A percentile compares a stretch with the other conserved stretches of the same genome.
phyloP scores from a whole-genome alignment of 768 basidiomycete genomes.

The Boletus reticuloceps region DNA sequence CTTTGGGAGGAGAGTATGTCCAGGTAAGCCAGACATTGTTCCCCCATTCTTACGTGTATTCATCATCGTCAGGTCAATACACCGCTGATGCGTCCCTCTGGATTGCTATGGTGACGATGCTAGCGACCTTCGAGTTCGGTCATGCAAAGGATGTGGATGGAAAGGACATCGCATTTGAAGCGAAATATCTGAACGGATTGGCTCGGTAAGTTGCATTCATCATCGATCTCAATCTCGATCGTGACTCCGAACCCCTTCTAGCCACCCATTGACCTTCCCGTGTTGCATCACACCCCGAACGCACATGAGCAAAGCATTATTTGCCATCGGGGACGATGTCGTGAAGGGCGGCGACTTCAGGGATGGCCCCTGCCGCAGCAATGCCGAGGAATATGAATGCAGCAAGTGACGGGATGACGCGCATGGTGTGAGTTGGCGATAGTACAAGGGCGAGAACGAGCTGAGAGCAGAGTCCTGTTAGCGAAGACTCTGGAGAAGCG shows the following conservation, averaged over 20 bases:
- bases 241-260: background rate
- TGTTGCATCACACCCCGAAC: background rate
- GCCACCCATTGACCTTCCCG: background rate
- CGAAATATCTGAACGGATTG: background rate
- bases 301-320: background rate
- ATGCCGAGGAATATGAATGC: no score
- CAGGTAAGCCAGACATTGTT: background rate
- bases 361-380: no score
- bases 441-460: no score
- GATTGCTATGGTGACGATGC: background rate
- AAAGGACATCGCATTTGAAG: background rate
- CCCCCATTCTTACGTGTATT: background rate
- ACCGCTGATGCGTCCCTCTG: background rate
- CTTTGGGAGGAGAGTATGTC: background rate
- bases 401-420: no score
- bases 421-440: no score
- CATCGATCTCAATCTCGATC: no score
- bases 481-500: no score
- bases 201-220: no score
- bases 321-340: no score
- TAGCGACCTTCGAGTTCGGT: background rate
- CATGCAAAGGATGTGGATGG: background rate
- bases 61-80: background rate
- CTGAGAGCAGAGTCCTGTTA: no score
- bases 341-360: no score